Evolutionary conservation across 441 rosid genomes (phyloP).

Genomic region (Syzygium syzygioides): DNA sequence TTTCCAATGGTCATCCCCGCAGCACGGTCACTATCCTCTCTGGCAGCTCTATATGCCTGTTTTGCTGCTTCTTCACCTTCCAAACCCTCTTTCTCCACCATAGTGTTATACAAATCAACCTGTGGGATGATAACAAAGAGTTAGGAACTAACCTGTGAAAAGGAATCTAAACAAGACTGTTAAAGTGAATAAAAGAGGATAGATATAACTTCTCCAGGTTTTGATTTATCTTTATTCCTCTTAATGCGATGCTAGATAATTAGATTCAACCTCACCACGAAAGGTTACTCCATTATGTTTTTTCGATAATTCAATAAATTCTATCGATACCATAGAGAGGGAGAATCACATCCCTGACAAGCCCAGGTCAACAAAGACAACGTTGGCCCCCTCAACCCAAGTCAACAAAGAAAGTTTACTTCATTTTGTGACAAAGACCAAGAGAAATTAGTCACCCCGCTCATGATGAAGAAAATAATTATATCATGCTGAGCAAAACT

Average conservation of each 20-base stretch:
- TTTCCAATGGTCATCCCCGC: constrained; percentile 43
- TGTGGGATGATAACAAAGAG: constrained; percentile 14
- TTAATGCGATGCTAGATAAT: background rate
- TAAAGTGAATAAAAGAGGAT: background rate
- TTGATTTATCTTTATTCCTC: background rate
- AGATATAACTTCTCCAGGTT: background rate
- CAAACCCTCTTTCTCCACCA: constrained; percentile 85
- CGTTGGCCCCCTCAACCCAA: background rate
- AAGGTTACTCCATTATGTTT: background rate
- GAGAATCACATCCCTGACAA: background rate
- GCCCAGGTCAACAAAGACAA: background rate
- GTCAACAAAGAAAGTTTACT: background rate
- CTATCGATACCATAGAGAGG: background rate
- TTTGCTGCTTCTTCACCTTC: constrained; percentile 68
- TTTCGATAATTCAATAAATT: background rate
- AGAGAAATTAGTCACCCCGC: background rate
- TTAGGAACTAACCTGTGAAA: background rate
- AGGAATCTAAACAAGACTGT: background rate
- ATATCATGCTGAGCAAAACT: background rate
- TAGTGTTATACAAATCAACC: constrained; percentile 70
- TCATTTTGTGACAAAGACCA: background rate
- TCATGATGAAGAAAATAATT: background rate
- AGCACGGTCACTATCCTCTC: constrained; percentile 63
- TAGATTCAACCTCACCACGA: background rate
- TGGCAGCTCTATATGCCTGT: constrained; percentile 77